phyloP scores from a whole-genome alignment of 1,284 basidiomycete species.

The Phylloporus sp. region DNA sequence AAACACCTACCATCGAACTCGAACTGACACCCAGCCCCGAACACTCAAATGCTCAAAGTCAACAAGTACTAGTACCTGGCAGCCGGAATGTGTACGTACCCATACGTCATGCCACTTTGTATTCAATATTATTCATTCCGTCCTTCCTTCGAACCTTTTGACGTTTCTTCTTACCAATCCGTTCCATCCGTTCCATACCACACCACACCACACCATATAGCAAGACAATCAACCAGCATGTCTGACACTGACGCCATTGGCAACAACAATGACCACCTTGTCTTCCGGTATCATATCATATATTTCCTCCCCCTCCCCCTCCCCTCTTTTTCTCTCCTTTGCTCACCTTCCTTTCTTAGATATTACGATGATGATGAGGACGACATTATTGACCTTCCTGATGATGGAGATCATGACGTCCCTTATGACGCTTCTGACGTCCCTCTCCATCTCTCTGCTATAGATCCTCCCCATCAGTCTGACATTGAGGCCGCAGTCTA shows the following conservation, averaged over 20 bases:
- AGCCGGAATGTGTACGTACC: too few relatives aligned
- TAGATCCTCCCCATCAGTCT: neutral
- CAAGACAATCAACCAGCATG: neutral
- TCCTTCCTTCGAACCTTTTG: too few relatives aligned
- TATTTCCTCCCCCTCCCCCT: too few relatives aligned
- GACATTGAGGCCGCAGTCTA: slow-evolving; percentile 2
- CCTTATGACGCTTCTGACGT: neutral
- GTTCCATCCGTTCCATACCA: too few relatives aligned
- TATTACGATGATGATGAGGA: too few relatives aligned
- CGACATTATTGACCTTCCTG: neutral
- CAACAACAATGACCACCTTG: neutral
- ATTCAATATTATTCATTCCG: too few relatives aligned
- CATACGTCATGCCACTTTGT: too few relatives aligned
- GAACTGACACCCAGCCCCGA: slow-evolving; percentile 32
- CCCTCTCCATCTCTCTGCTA: neutral
- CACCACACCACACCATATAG: too few relatives aligned
- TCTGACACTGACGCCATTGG: neutral
- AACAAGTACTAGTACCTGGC: too few relatives aligned
- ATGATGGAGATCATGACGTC: slow-evolving; percentile 1
- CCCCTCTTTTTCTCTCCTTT: too few relatives aligned
- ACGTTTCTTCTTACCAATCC: too few relatives aligned
- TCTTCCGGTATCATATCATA: neutral
- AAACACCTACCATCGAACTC: slow-evolving; percentile 17
- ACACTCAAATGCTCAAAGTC: too few relatives aligned
- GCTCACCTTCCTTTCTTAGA: neutral